Evolutionary conservation across 176 grass and related monocot species (phyloP).

Genomic region (Carex scoparia): DNA sequence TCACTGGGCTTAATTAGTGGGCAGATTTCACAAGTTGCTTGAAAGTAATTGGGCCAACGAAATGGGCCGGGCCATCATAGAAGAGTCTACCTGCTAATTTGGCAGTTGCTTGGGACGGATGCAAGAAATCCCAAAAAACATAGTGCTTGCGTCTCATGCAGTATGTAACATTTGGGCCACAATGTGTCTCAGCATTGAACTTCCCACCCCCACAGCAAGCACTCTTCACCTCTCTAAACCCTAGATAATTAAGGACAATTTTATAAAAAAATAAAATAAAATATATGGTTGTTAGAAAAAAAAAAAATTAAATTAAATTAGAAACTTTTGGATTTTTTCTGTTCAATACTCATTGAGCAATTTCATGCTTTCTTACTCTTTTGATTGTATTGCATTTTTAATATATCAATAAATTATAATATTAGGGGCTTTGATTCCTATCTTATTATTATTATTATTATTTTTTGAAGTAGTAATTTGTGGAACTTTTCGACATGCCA

Average conservation of each 20-base stretch:
- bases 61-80: slow-evolving; percentile 32
- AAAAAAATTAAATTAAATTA: no score
- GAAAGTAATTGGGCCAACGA: slow-evolving; percentile 46
- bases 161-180: slow-evolving; percentile 45
- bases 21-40: slow-evolving; percentile 37
- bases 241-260: slow-evolving; percentile 3
- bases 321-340: no score
- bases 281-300: not conserved
- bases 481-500: not conserved
- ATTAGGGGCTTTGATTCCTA: no score
- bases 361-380: no score
- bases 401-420: no score
- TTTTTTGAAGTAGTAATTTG: no score
- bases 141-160: slow-evolving; percentile 40
- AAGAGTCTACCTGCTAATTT: slow-evolving; percentile 33
- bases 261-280: not conserved
- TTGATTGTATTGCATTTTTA: no score
- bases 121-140: slow-evolving; percentile 52
- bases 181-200: slow-evolving; percentile 43
- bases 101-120: slow-evolving; percentile 53
- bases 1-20: not conserved
- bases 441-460: no score
- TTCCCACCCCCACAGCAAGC: slow-evolving; percentile 62
- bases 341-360: no score
- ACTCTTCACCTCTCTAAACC: slow-evolving; percentile 50